Evolutionary conservation across 192 early-diverging fungal species (phyloP).

Genomic region (Backusella australiensis): DNA sequence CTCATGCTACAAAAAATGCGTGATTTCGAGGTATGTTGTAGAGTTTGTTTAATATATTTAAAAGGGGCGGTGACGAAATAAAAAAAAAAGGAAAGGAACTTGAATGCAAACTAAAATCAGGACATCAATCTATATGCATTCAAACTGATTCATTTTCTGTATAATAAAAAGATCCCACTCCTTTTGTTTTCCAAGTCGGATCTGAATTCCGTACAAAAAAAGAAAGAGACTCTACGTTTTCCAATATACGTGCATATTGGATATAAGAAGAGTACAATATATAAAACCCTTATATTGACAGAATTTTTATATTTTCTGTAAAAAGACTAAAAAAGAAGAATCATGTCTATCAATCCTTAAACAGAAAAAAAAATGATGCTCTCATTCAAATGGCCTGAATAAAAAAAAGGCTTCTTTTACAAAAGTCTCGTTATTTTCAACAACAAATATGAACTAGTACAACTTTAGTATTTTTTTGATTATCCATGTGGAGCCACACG

Average conservation of each 20-base stretch:
- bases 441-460: neutral
- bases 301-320: neutral
- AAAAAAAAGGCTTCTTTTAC: neutral
- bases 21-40: neutral
- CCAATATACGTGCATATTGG: neutral
- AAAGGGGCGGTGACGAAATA: neutral
- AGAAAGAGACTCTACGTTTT: neutral
- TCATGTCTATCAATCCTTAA: neutral
- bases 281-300: constrained; percentile 2
- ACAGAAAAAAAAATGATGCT: neutral
- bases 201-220: neutral
- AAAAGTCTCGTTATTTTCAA: neutral
- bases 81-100: neutral
- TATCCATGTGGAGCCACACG: neutral
- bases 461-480: neutral
- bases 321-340: neutral
- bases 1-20: neutral
- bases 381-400: too few species aligned
- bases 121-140: neutral
- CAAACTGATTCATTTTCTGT: neutral
- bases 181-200: neutral
- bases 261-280: neutral
- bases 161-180: neutral
- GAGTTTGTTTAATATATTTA: neutral
- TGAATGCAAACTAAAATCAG: neutral